Conservation (phyloP, 1,284 basidiomycete species). For the Singerocomus rubriflavus region DNA sequence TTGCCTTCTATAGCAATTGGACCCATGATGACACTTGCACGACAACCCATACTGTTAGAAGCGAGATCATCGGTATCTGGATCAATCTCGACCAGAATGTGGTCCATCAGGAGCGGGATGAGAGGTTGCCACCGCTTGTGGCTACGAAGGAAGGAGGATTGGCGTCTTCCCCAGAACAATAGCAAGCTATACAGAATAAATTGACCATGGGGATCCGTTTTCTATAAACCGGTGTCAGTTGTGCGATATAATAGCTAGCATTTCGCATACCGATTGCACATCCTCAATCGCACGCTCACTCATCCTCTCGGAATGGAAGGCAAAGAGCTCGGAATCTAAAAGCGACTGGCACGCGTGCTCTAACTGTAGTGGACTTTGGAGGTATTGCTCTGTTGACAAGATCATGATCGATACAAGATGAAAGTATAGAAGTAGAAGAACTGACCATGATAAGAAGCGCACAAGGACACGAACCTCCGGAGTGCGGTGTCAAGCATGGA, state of each 20-base stretch:
- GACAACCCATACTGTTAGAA: slow-evolving; percentile 37
- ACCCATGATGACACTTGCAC: slow-evolving; percentile 39
- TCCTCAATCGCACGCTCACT: slow-evolving; percentile 73
- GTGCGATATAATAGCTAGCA: not conserved
- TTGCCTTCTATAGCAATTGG: slow-evolving; percentile 78
- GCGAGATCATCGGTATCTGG: slow-evolving; percentile 56
- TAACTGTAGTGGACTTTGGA: slow-evolving; percentile 77
- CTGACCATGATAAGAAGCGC: slow-evolving; percentile 82
- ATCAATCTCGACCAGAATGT: slow-evolving; percentile 69
- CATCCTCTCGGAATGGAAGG: slow-evolving; percentile 88
- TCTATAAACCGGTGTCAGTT: slow-evolving; percentile 41
- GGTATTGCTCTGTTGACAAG: slow-evolving; percentile 63
- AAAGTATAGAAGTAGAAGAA: slow-evolving; percentile 16
- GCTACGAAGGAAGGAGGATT: slow-evolving; percentile 68
- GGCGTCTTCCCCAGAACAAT: slow-evolving; percentile 70
- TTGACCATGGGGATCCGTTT: slow-evolving; percentile 84
- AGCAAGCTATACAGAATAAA: slow-evolving; percentile 81
- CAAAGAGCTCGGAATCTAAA: slow-evolving; percentile 80
- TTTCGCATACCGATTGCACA: slow-evolving; percentile 56
- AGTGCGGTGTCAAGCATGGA: slow-evolving; percentile 76
- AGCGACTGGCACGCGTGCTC: slow-evolving; percentile 75
- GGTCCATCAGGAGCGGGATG: slow-evolving; percentile 80
- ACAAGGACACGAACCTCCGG: slow-evolving; percentile 72
- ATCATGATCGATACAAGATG: slow-evolving; percentile 9
- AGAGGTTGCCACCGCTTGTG: slow-evolving; percentile 80